These are phyloP conservation scores for Apostasia ramifera DNA, from an alignment of 106 monocot genomes.

Conservation along the genomic window DNA sequence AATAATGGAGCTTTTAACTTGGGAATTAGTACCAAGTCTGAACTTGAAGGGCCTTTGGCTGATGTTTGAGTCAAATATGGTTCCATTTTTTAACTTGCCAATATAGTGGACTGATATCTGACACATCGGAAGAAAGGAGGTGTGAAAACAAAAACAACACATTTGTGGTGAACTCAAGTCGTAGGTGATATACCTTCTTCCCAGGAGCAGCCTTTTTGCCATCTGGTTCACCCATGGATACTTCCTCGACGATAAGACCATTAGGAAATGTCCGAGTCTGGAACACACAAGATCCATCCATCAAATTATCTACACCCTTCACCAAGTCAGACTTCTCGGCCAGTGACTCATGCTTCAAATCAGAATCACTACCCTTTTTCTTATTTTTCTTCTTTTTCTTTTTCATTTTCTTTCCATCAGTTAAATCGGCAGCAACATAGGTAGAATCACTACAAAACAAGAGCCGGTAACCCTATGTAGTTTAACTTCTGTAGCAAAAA, in stretches of 20 bases:
- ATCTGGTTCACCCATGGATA: constrained; percentile 66
- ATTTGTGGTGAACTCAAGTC: not conserved
- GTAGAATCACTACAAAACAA: constrained; percentile 2
- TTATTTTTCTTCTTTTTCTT: constrained; percentile 44
- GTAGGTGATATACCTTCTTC: constrained; percentile 28
- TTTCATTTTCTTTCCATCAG: constrained; percentile 7
- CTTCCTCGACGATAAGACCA: constrained; percentile 54
- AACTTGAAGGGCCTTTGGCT: constrained; percentile 67
- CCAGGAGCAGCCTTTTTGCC: constrained; percentile 60
- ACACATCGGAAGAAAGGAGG: not conserved
- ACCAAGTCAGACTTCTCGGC: constrained; percentile 8
- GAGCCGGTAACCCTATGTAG: not conserved
- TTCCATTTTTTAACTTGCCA: constrained; percentile 87
- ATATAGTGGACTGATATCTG: constrained; percentile 80
- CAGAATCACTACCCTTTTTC: constrained; percentile 18
- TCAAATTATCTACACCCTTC: constrained; percentile 3
- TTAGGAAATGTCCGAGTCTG: constrained; percentile 36
- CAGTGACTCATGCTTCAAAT: constrained; percentile 2
- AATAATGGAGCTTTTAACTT: constrained; percentile 7
- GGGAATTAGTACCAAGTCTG: constrained; percentile 62
- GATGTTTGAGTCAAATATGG: constrained; percentile 70
- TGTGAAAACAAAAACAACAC: not conserved
- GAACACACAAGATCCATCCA: not conserved
- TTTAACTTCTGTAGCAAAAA: not conserved
- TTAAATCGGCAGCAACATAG: constrained; percentile 3